Percentiles rank a stretch among this genome's conserved stretches.
phyloP scores from a whole-genome alignment of 2,329 filamentous ascomycete species.

The Bipolaris zeicola region DNA sequence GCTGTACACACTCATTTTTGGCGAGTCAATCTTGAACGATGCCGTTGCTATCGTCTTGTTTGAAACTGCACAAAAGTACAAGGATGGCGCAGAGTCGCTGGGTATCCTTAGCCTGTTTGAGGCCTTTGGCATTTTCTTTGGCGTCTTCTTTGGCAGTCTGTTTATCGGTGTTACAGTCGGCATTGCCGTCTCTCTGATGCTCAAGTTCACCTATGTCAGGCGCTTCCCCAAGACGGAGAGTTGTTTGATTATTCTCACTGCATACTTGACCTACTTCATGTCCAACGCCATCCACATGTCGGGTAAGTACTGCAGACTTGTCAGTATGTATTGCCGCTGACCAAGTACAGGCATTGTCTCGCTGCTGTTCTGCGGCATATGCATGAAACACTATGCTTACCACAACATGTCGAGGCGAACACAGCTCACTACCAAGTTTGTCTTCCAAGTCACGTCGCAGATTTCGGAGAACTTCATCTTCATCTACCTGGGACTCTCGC shows the following conservation, averaged over 20 bases:
- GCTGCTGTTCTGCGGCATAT: slow-evolving; percentile 95
- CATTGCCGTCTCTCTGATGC: slow-evolving; percentile 80
- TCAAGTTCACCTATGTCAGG: slow-evolving; percentile 94
- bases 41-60: slow-evolving; percentile 98
- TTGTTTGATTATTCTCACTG: slow-evolving; percentile 89
- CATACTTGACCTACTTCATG: slow-evolving; percentile 97
- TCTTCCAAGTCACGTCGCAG: slow-evolving; percentile 93
- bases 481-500: slow-evolving; percentile 92
- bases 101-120: slow-evolving; percentile 85
- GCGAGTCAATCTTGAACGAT: slow-evolving; percentile 97
- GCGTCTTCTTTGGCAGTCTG: slow-evolving; percentile 94
- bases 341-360: slow-evolving; percentile 82
- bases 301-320: slow-evolving; percentile 62
- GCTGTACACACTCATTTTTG: slow-evolving; percentile 97
- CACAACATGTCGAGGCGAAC: slow-evolving; percentile 99
- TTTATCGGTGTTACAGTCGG: slow-evolving; percentile 87
- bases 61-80: slow-evolving; percentile 94
- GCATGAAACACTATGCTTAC: slow-evolving; percentile 97
- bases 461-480: slow-evolving; percentile 99
- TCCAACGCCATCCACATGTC: slow-evolving; percentile 96
- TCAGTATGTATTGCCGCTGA: slow-evolving; percentile 8
- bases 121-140: slow-evolving; percentile 90
- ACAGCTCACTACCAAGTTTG: slow-evolving; percentile 95
- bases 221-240: slow-evolving; percentile 96
- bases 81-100: slow-evolving; percentile 70